Evolutionary conservation across 1,284 basidiomycete genomes (phyloP), one percentile per base, ranked within the genome.

Genomic region (Malassezia vespertilionis): DNA sequence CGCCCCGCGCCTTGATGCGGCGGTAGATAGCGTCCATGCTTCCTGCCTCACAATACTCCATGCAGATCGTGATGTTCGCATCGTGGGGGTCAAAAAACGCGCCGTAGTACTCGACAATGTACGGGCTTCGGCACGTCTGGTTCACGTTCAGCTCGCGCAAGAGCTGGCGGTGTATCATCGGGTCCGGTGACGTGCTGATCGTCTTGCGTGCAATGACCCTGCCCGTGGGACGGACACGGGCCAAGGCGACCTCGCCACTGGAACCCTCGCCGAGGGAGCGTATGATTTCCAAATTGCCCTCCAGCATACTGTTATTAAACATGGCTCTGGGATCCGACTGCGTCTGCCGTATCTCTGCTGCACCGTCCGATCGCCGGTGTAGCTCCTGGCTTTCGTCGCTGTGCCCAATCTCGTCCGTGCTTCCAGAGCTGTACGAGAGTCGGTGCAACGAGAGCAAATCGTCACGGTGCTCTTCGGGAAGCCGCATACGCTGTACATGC

Each of bases 1-100:
- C 82, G 44, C 81, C 78, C 22, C 71, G 66, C 54, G 83, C 79
- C 69, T 82, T 84, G 75, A 95, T 86, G 52, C 81, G 81, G 65
- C 83, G 81, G 45, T 88, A 80, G 45, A 96, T 80, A 5, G 81
- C 79, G 70, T 97, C 93, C 58, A 99, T 75, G 66, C 73, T 75
- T 0, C 76, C 77, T 4, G 87, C 93, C 67, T 95, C 89, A 72
- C 87, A 78, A 61, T 76, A 84, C 72, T 99, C 93, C 86, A 96
- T 93, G 58, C 93, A 77, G 56, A 99, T 88, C 64, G 88, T 90
- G 65, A 99, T 84, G 72, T 90, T 86, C 56, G 84, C 84, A 40
- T 86, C 84, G 33, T 84, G 86, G 24, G 87, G 85, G 26, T 87
- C 84, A 72, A 96, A 83, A 74, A 91, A 97, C 14, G 89, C 89